These are phyloP conservation scores for Botrytis cinerea DNA, from an alignment of 2,329 filamentous ascomycete species.

Conservation along the genomic window DNA sequence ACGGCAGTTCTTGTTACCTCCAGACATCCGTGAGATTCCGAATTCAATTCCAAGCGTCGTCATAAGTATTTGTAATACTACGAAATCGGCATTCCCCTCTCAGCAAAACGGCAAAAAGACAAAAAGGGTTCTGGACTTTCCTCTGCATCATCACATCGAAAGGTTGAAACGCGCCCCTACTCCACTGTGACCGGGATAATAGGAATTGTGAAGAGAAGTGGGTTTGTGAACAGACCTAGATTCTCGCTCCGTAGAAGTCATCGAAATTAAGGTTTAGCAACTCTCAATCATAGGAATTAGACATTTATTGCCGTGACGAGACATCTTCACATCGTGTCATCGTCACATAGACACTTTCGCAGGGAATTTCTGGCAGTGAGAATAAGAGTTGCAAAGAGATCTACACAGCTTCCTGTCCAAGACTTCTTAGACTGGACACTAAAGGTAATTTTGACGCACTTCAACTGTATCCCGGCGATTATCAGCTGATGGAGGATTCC, in stretches of 20 bases:
- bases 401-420: background rate
- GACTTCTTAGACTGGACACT: background rate
- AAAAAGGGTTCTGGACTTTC: background rate
- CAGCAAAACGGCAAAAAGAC: background rate
- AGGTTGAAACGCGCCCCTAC: background rate
- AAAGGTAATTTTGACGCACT: background rate
- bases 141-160: background rate
- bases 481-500: slow-evolving; percentile 14
- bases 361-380: background rate
- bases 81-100: background rate
- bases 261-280: slow-evolving; percentile 2
- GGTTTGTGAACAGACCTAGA: background rate
- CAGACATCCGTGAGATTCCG: background rate
- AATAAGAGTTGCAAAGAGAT: slow-evolving; percentile 19
- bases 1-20: background rate
- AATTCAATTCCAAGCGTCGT: background rate
- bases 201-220: background rate
- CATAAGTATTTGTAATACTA: slow-evolving; percentile 4
- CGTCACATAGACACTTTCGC: background rate
- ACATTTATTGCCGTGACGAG: slow-evolving; percentile 3
- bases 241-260: background rate
- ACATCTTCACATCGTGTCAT: background rate
- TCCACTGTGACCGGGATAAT: background rate
- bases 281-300: background rate
- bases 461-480: background rate